Percentiles rank a stretch among this genome's conserved stretches.
Conservation (phyloP, 2,329 filamentous ascomycete genomes). For the Dryadomyces sulphureus region DNA sequence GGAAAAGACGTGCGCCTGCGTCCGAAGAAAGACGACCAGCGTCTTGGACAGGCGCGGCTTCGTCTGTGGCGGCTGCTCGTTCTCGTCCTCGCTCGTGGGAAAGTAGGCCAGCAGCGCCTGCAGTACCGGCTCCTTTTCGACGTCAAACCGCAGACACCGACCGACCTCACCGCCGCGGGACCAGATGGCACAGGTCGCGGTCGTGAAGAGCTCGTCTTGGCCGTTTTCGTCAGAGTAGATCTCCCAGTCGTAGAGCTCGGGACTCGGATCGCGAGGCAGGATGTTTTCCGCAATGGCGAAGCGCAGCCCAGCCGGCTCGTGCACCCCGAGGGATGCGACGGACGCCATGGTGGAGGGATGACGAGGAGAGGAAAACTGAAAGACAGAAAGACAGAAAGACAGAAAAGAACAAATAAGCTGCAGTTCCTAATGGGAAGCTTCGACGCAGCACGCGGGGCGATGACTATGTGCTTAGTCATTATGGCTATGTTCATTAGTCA, state of each 20-base stretch:
- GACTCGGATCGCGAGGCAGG: conserved; percentile 50
- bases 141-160: conserved; percentile 71
- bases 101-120: conserved; percentile 82
- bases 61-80: conserved; percentile 3
- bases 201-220: conserved; percentile 71
- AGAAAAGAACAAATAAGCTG: too few species aligned
- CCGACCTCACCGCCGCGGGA: conserved; percentile 73
- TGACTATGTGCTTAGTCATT: too few species aligned
- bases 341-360: conserved; percentile 54
- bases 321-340: conserved; percentile 79
- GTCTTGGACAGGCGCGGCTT: conserved; percentile 39
- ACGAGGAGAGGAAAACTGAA: too few species aligned
- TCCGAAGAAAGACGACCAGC: conserved; percentile 80
- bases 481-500: too few species aligned
- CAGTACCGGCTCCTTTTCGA: conserved; percentile 74
- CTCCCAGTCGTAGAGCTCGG: conserved; percentile 63
- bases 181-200: conserved; percentile 69
- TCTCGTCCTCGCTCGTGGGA: conserved; percentile 23
- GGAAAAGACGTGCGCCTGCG: conserved; percentile 88
- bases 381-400: too few species aligned
- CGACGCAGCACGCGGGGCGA: too few species aligned
- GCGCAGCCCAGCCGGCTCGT: conserved; percentile 70
- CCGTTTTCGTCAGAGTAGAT: conserved; percentile 33
- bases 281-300: conserved; percentile 73
- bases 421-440: too few species aligned